These are phyloP conservation scores for Fibroporia radiculosa DNA, from an alignment of 768 basidiomycete species.

Conservation along the genomic window DNA sequence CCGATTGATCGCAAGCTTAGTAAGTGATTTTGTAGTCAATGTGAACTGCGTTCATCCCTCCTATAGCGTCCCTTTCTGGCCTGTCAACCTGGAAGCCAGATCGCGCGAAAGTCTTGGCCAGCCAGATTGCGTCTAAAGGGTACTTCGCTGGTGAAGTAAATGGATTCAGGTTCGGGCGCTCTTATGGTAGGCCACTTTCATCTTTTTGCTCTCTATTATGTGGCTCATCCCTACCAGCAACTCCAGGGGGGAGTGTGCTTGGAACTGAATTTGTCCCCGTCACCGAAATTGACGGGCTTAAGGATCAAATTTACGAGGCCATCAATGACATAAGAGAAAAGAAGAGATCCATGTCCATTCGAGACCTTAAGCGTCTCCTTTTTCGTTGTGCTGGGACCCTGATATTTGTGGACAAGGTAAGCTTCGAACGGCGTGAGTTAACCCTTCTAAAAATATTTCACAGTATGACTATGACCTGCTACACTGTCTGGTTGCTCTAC, in stretches of 20 bases:
- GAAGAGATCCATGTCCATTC: constrained; percentile 64
- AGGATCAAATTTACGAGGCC: constrained; percentile 57
- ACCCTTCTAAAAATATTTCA: background rate
- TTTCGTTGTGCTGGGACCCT: constrained; percentile 82
- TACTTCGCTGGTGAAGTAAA: constrained; percentile 85
- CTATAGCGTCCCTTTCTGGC: constrained; percentile 43
- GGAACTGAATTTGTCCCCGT: constrained; percentile 41
- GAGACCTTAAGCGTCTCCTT: constrained; percentile 77
- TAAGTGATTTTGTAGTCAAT: constrained; percentile 27
- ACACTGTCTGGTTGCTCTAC: constrained; percentile 79
- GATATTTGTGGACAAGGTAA: constrained; percentile 59
- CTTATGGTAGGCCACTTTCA: constrained; percentile 41
- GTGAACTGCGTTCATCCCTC: background rate
- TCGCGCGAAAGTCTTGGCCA: constrained; percentile 70
- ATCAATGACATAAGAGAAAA: constrained; percentile 64
- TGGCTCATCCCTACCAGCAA: background rate
- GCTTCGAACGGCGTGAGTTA: background rate
- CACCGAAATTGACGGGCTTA: constrained; percentile 58
- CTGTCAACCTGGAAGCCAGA: constrained; percentile 68
- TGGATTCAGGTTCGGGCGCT: constrained; percentile 65
- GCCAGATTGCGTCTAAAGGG: constrained; percentile 85
- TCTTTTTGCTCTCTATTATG: no score
- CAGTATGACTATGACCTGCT: constrained; percentile 83
- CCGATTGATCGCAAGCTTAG: constrained; percentile 69
- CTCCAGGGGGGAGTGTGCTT: background rate